A percentile compares a stretch with the other conserved stretches of the same genome.
Evolutionary conservation across 805 yeast species (phyloP).

Genomic region (Metschnikowia lochheadii): DNA sequence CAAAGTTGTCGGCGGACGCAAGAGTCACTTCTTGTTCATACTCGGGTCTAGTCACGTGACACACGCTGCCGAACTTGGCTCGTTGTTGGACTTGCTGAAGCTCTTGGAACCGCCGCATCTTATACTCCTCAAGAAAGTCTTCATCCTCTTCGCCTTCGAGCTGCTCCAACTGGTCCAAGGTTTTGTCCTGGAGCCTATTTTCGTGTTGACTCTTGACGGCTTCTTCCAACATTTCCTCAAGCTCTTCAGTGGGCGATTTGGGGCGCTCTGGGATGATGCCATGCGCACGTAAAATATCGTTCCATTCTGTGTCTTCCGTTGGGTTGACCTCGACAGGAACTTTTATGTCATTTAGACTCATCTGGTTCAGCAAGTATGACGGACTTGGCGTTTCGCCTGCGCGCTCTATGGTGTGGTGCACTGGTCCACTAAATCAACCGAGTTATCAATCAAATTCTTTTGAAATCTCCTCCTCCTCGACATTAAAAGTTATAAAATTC

Average conservation of each 20-base stretch:
- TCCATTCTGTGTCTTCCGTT: slow-evolving; percentile 97
- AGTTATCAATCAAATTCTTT: no score
- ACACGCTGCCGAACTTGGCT: slow-evolving; percentile 68
- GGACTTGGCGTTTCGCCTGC: background rate
- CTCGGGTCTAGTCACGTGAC: slow-evolving; percentile 81
- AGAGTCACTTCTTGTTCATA: slow-evolving; percentile 81
- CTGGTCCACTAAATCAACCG: background rate
- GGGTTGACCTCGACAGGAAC: slow-evolving; percentile 89
- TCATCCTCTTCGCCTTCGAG: slow-evolving; percentile 92
- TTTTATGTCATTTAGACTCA: slow-evolving; percentile 44
- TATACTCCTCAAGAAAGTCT: slow-evolving; percentile 76
- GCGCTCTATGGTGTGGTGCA: slow-evolving; percentile 1
- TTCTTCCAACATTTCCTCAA: slow-evolving; percentile 84
- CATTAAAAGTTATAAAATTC: no score
- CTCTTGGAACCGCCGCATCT: slow-evolving; percentile 74
- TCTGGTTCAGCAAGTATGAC: background rate
- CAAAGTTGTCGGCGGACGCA: slow-evolving; percentile 61
- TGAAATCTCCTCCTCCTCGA: no score
- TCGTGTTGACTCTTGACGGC: slow-evolving; percentile 78
- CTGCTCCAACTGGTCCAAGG: slow-evolving; percentile 77
- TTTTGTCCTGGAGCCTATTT: slow-evolving; percentile 72
- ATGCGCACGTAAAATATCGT: slow-evolving; percentile 83
- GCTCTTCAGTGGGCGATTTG: slow-evolving; percentile 79
- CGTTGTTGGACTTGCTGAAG: slow-evolving; percentile 55
- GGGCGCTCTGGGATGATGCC: slow-evolving; percentile 92